Evolutionary conservation across 768 basidiomycete genomes (phyloP).

Genomic region (Floccularia luteovirens): DNA sequence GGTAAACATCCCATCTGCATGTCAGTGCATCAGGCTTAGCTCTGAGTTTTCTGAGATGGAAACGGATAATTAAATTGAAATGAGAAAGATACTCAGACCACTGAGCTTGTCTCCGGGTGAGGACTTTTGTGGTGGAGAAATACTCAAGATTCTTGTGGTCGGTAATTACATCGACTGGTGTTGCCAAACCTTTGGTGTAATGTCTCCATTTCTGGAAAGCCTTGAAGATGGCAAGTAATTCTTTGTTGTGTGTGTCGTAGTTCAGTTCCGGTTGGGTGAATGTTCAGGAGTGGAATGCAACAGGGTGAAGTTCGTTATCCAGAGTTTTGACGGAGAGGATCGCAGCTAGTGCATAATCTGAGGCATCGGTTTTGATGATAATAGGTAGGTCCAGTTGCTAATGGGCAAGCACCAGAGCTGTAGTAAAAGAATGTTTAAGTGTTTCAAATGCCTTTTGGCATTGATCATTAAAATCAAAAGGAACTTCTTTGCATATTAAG

Average conservation of each 20-base stretch:
- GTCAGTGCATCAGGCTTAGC: neutral
- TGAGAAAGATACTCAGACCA: constrained; percentile 21
- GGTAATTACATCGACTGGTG: neutral
- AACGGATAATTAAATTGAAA: constrained; percentile 8
- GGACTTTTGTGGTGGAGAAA: constrained; percentile 3
- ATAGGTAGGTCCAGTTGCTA: constrained; percentile 3
- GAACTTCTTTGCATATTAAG: neutral
- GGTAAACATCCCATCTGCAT: too few relatives aligned
- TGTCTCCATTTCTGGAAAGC: neutral
- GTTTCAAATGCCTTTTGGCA: constrained; percentile 9
- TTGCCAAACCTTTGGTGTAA: neutral
- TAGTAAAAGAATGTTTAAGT: neutral
- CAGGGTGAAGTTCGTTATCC: constrained; percentile 6
- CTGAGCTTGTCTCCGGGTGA: constrained; percentile 26
- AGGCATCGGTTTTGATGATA: neutral
- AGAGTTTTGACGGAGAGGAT: constrained; percentile 4
- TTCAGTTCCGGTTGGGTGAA: neutral
- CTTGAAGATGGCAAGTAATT: neutral
- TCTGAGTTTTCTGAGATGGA: neutral
- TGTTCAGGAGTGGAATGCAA: constrained; percentile 19
- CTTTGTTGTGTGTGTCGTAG: neutral
- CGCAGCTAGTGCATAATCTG: neutral
- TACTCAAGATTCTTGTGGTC: neutral
- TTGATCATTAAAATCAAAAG: constrained; percentile 12
- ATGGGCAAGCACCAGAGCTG: constrained; percentile 12